These are phyloP conservation scores for Agrocybe pediades DNA, from an alignment of 768 basidiomycete genomes.

Conservation along the genomic window DNA sequence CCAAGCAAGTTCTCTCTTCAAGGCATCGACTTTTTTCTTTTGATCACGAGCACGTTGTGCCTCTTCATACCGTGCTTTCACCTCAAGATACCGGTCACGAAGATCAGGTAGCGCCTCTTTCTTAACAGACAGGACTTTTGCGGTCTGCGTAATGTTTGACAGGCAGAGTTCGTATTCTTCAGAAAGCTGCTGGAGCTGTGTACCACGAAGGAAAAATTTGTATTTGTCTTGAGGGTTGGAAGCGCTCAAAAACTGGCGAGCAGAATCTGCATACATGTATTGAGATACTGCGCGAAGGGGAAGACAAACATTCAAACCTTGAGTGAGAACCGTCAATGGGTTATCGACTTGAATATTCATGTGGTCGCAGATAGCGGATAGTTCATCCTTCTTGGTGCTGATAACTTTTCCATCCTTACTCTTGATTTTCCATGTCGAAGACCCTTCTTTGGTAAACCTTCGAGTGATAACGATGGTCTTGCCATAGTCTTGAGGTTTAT, in stretches of 20 bases:
- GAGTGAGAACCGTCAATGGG: constrained; percentile 92
- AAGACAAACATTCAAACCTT: constrained; percentile 45
- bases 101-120: constrained; percentile 80
- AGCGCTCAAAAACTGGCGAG: constrained; percentile 82
- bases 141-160: constrained; percentile 70
- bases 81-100: constrained; percentile 55
- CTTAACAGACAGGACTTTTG: constrained; percentile 68
- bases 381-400: constrained; percentile 79
- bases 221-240: constrained; percentile 87
- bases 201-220: constrained; percentile 93
- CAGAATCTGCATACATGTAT: constrained; percentile 46
- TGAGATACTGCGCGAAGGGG: background rate
- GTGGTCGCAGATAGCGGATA: constrained; percentile 87
- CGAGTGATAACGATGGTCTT: constrained; percentile 85
- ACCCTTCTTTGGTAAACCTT: constrained; percentile 74
- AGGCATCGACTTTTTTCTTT: constrained; percentile 62
- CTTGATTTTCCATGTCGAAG: constrained; percentile 82
- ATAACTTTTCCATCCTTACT: constrained; percentile 64
- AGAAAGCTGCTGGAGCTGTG: constrained; percentile 84
- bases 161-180: constrained; percentile 83
- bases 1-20: constrained; percentile 88
- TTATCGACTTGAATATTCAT: constrained; percentile 98
- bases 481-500: constrained; percentile 82
- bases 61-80: constrained; percentile 63
- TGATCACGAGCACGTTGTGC: constrained; percentile 76